Percentiles rank a stretch among this genome's conserved stretches.
Evolutionary conservation across 345 rosid genomes (phyloP).

Genomic region (Cardamine occulta): DNA sequence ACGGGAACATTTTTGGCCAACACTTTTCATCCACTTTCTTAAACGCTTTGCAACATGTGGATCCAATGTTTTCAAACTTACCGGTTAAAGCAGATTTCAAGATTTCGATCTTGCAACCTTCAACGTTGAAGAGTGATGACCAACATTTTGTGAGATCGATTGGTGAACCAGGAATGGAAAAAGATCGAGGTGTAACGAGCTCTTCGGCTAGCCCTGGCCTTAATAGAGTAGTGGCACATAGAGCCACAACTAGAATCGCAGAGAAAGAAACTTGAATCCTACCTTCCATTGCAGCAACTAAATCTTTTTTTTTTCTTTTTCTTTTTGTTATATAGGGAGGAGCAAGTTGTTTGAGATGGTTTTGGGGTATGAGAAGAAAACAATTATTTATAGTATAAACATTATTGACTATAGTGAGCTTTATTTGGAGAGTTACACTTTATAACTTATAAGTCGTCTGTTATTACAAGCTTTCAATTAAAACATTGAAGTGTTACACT

Average conservation of each 20-base stretch:
- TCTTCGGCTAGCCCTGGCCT: neutral
- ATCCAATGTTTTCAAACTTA: constrained; percentile 17
- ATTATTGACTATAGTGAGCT: neutral
- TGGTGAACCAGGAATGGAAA: neutral
- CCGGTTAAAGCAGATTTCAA: constrained; percentile 5
- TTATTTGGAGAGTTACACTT: neutral
- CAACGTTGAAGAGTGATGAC: neutral
- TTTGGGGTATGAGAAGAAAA: neutral
- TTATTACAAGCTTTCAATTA: neutral
- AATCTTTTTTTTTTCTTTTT: neutral
- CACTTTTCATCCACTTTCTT: constrained; percentile 9
- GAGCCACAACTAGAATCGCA: neutral
- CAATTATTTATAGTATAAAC: neutral
- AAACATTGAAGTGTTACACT: neutral
- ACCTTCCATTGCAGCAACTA: neutral
- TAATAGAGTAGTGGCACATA: constrained; percentile 13
- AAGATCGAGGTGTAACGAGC: neutral
- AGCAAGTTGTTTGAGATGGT: neutral
- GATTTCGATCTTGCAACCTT: constrained; percentile 3
- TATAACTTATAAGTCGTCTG: neutral
- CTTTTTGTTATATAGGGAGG: neutral
- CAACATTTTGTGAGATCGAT: constrained; percentile 8
- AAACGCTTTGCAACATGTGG: neutral
- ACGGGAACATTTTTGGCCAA: constrained; percentile 4
- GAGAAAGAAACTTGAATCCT: neutral